These are phyloP conservation scores for Bathelium albidoporum DNA, from an alignment of 495 filamentous ascomycete species.

Conservation along the genomic window DNA sequence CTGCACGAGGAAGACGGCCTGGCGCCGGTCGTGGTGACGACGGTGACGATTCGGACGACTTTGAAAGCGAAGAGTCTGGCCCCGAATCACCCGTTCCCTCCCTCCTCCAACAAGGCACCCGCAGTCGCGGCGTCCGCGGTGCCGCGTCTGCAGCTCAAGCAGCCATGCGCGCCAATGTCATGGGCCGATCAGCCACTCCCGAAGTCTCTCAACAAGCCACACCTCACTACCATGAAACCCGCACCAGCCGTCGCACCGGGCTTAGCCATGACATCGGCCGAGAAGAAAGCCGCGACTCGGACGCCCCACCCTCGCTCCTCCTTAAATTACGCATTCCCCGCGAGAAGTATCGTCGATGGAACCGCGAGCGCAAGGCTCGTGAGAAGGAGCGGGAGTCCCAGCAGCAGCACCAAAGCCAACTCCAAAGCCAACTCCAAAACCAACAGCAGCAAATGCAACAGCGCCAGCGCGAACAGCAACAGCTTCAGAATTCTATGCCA, in stretches of 20 bases:
- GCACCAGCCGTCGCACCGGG: slow-evolving; percentile 48
- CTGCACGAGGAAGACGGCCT: slow-evolving; percentile 43
- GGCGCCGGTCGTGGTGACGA: slow-evolving; percentile 46
- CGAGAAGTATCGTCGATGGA: slow-evolving; percentile 49
- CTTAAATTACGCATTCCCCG: slow-evolving; percentile 63
- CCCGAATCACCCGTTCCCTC: slow-evolving; percentile 68
- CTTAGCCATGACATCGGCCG: slow-evolving; percentile 36
- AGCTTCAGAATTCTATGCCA: slow-evolving; percentile 14
- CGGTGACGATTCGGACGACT: slow-evolving; percentile 75
- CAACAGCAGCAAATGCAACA: slow-evolving; percentile 24
- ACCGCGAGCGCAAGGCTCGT: slow-evolving; percentile 36
- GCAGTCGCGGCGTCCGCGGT: slow-evolving; percentile 78
- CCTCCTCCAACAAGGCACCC: slow-evolving; percentile 57
- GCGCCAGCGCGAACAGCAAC: no score
- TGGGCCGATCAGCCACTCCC: slow-evolving; percentile 73
- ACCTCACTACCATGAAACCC: slow-evolving; percentile 61
- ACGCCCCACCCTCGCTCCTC: slow-evolving; percentile 53
- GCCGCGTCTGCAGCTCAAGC: slow-evolving; percentile 74
- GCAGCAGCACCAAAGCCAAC: neutral
- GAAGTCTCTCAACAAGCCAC: slow-evolving; percentile 45
- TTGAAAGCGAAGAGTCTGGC: slow-evolving; percentile 76
- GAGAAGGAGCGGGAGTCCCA: slow-evolving; percentile 4
- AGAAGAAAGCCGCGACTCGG: slow-evolving; percentile 60
- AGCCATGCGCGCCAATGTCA: slow-evolving; percentile 60
- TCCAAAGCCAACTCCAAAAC: no score